These are phyloP conservation scores for Ophiostoma triangulosporum DNA, from an alignment of 2,329 filamentous ascomycete genomes.

Conservation along the genomic window DNA sequence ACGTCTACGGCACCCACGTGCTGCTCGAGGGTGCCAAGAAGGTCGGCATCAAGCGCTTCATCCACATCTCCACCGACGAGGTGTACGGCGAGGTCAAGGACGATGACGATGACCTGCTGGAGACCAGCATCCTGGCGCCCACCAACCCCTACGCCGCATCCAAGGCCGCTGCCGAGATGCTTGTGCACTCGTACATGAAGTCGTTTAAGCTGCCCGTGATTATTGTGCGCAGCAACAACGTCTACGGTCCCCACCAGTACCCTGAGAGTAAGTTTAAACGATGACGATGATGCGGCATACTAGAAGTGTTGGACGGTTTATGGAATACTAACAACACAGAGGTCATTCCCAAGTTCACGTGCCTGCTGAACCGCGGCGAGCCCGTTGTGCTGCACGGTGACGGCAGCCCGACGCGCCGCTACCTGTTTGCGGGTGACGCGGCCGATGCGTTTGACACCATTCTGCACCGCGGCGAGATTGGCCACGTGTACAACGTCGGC, in stretches of 20 bases:
- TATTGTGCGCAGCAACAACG: conserved; percentile 71
- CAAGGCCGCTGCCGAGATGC: conserved; percentile 73
- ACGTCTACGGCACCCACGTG: conserved; percentile 75
- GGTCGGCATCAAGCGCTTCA: conserved; percentile 56
- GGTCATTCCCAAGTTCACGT: conserved; percentile 73
- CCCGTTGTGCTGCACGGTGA: conserved; percentile 65
- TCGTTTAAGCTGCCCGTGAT: conserved; percentile 70
- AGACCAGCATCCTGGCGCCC: conserved; percentile 61
- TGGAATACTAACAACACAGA: conserved; percentile 32
- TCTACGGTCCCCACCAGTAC: conserved; percentile 74
- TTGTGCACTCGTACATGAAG: conserved; percentile 76
- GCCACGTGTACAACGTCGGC: conserved; percentile 71
- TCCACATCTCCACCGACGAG: conserved; percentile 76
- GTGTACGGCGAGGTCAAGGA: conserved; percentile 71
- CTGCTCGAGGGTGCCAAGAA: conserved; percentile 65
- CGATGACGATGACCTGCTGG: conserved; percentile 56
- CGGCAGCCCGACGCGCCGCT: conserved; percentile 59
- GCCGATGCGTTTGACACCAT: conserved; percentile 76
- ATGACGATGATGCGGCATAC: not conserved
- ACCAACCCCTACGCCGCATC: conserved; percentile 74
- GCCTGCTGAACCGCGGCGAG: conserved; percentile 50
- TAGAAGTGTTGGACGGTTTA: not conserved
- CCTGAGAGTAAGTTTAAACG: conserved; percentile 54
- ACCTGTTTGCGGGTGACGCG: conserved; percentile 67
- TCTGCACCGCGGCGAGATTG: conserved; percentile 59